Conservation (phyloP, 306 rosid genomes). For the Potentilla sterilis region DNA sequence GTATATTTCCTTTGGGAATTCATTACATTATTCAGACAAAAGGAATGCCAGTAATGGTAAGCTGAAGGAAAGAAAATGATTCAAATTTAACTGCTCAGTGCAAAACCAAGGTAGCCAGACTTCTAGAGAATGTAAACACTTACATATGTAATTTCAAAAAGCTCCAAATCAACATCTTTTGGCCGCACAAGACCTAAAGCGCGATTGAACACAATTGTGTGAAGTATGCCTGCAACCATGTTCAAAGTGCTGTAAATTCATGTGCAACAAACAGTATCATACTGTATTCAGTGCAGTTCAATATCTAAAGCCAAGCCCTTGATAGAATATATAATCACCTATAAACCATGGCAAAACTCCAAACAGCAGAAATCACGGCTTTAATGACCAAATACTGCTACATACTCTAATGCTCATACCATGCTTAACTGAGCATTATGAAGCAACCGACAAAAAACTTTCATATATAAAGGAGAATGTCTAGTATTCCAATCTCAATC, state of each 20-base stretch:
- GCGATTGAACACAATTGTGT: slow-evolving; percentile 86
- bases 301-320: background rate
- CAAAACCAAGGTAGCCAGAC: slow-evolving; percentile 3
- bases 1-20: background rate
- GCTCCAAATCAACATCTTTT: slow-evolving; percentile 82
- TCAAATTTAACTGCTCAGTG: background rate
- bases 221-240: slow-evolving; percentile 74
- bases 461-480: background rate
- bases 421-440: background rate
- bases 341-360: background rate
- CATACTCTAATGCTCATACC: background rate
- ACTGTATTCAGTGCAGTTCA: background rate
- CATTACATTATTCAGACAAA: background rate
- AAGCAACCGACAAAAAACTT: background rate
- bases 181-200: slow-evolving; percentile 99
- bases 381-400: background rate
- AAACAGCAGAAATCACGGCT: background rate
- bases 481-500: background rate
- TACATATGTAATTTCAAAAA: slow-evolving; percentile 89
- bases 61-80: background rate
- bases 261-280: background rate
- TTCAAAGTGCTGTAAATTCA: background rate
- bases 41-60: background rate
- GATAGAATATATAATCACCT: background rate
- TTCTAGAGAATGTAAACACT: slow-evolving; percentile 24